Conservation (phyloP, 441 rosid species). For the Syzygium syzygioides region DNA sequence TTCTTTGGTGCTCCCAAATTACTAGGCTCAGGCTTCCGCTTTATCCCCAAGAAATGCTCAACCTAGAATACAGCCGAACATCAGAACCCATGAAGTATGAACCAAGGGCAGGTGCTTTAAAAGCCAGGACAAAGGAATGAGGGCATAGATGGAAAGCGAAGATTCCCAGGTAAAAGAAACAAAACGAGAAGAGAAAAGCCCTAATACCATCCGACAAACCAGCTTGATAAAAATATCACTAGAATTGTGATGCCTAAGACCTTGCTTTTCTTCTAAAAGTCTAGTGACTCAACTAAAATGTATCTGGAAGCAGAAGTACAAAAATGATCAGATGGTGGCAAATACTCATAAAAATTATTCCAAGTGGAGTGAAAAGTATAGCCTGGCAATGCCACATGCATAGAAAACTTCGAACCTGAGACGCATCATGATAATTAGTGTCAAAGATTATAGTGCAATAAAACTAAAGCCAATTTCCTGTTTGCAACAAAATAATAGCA, state of each 20-base stretch:
- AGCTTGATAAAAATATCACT: neutral
- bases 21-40: conserved; percentile 62
- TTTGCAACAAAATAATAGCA: neutral
- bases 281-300: neutral
- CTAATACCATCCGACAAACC: neutral
- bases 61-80: conserved; percentile 37
- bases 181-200: neutral
- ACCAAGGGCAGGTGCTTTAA: neutral
- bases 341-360: neutral
- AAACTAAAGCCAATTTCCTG: neutral
- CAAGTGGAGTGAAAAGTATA: neutral
- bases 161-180: neutral
- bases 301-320: neutral
- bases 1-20: conserved; percentile 42
- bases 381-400: neutral
- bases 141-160: neutral
- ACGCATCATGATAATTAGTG: neutral
- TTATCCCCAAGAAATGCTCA: conserved; percentile 94
- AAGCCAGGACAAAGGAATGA: neutral
- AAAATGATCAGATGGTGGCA: neutral
- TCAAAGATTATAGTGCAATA: neutral
- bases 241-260: neutral
- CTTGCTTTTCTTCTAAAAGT: neutral
- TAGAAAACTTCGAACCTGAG: neutral
- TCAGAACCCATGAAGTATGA: neutral